These are phyloP conservation scores for Lithohypha guttulata DNA, from an alignment of 2,329 filamentous ascomycete genomes.

Conservation along the genomic window DNA sequence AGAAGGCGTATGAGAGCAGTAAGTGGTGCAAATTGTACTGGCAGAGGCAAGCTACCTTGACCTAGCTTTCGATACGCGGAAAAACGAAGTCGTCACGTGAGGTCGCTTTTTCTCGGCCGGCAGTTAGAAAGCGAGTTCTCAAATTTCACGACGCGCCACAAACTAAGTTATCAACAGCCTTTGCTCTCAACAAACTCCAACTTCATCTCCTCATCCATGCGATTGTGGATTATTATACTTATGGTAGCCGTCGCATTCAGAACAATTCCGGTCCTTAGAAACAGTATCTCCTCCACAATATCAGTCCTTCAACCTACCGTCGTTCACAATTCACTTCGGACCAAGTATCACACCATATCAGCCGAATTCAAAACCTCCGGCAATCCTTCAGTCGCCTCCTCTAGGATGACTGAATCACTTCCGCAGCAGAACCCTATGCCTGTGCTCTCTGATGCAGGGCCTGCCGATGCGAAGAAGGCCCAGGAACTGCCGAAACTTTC, in stretches of 20 bases:
- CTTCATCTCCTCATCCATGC: slow-evolving; percentile 1
- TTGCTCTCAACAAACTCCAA: no score
- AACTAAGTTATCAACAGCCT: no score
- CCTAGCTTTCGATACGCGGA: no score
- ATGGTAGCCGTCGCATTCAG: slow-evolving; percentile 6
- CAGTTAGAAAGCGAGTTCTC: no score
- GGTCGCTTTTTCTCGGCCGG: no score
- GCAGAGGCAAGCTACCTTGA: no score
- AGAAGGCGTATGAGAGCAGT: no score
- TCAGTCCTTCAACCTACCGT: not conserved
- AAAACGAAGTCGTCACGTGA: no score
- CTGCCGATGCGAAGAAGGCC: slow-evolving; percentile 8
- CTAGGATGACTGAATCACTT: not conserved
- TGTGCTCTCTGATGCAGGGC: not conserved
- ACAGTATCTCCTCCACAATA: not conserved
- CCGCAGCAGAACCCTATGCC: slow-evolving; percentile 4
- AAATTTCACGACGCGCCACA: no score
- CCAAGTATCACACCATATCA: not conserved
- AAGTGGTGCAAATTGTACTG: no score
- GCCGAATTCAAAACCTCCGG: not conserved
- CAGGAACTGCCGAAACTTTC: slow-evolving; percentile 51
- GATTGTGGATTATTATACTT: slow-evolving; percentile 7
- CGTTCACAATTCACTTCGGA: not conserved
- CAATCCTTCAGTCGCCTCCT: not conserved
- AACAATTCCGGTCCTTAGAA: not conserved